phyloP scores from a whole-genome alignment of 768 basidiomycete genomes.

The Agaricus subrufescens region DNA sequence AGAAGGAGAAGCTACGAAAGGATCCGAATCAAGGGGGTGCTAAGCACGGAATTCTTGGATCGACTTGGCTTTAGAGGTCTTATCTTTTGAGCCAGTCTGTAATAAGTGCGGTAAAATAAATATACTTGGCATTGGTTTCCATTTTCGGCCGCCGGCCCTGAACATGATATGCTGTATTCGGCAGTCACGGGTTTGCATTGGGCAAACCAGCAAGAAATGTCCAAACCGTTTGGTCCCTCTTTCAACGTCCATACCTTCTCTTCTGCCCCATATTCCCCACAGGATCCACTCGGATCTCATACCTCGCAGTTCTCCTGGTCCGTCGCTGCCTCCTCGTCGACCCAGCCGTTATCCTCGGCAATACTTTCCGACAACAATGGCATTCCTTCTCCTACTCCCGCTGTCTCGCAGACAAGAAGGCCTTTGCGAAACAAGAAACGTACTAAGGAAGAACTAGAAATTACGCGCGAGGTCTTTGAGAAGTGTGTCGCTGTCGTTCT shows the following conservation, averaged over 20 bases:
- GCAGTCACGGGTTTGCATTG: conserved; percentile 31
- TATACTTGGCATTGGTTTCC: neutral
- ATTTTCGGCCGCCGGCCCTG: conserved; percentile 29
- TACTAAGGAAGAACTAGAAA: conserved; percentile 47
- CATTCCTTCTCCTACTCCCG: neutral
- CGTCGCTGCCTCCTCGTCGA: conserved; percentile 3
- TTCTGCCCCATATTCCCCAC: conserved; percentile 16
- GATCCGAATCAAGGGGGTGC: neutral
- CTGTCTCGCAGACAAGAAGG: conserved; percentile 17
- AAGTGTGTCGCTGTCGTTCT: conserved; percentile 27
- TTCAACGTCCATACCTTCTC: conserved; percentile 21
- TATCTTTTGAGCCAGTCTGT: neutral
- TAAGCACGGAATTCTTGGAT: neutral
- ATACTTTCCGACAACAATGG: neutral
- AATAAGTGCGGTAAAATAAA: neutral
- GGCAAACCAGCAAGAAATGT: conserved; percentile 39
- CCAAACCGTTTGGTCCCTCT: conserved; percentile 25
- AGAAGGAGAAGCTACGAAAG: neutral
- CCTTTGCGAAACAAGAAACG: conserved; percentile 28
- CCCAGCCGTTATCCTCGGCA: neutral
- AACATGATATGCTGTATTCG: conserved; percentile 16
- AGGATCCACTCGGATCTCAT: conserved; percentile 8
- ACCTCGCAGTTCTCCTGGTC: conserved; percentile 12
- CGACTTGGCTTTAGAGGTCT: neutral
- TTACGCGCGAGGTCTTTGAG: conserved; percentile 39